Evolutionary conservation across 108 stramenopile species (phyloP).

Genomic region (Discostella stelligeroides): DNA sequence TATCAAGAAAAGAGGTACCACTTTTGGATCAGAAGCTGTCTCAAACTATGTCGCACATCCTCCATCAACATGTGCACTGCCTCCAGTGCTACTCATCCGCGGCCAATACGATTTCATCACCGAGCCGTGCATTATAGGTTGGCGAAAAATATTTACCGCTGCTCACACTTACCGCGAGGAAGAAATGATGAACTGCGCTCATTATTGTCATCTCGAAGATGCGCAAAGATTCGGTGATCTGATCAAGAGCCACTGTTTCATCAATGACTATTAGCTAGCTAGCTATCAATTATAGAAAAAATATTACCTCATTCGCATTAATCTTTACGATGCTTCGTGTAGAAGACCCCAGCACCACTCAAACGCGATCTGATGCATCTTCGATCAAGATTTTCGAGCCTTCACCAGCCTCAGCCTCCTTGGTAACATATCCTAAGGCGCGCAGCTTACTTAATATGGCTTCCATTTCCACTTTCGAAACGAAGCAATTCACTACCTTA

Average conservation of each 20-base stretch:
- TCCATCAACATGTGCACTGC: conserved; percentile 11
- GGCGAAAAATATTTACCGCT: conserved; percentile 41
- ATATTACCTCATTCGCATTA: background rate
- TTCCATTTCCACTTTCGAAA: conserved; percentile 77
- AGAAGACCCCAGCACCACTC: no score
- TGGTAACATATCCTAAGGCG: conserved; percentile 44
- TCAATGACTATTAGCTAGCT: conserved; percentile 44
- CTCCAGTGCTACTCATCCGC: conserved; percentile 48
- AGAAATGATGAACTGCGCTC: conserved; percentile 41
- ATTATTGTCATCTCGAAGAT: conserved; percentile 52
- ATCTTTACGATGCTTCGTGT: no score
- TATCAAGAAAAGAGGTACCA: conserved; percentile 33
- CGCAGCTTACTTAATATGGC: conserved; percentile 71
- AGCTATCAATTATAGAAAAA: background rate
- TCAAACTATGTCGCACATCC: conserved; percentile 37
- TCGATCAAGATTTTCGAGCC: background rate
- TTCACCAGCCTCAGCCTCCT: conserved; percentile 19
- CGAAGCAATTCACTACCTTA: conserved; percentile 67
- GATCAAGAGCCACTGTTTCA: conserved; percentile 37
- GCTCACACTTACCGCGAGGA: conserved; percentile 33
- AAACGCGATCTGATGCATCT: background rate
- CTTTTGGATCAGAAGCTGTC: conserved; percentile 39
- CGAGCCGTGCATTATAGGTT: conserved; percentile 43
- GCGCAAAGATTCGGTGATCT: conserved; percentile 31
- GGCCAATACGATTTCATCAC: conserved; percentile 52